These are phyloP conservation scores for Prasinococcaceae sp. DNA, from an alignment of 139 green algal species.

Conservation along the genomic window DNA sequence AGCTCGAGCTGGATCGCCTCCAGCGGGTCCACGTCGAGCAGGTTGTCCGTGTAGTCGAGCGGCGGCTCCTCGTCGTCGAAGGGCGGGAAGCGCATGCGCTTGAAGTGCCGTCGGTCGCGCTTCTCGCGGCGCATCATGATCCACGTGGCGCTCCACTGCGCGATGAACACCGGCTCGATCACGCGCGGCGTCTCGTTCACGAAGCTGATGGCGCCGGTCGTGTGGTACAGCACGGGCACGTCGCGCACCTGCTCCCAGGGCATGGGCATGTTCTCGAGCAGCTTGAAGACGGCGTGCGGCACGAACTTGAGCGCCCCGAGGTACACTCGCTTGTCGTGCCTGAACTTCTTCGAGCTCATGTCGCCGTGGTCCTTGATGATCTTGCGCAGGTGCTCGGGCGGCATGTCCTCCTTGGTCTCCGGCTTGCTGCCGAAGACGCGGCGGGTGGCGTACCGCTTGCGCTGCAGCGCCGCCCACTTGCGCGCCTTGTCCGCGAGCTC, in stretches of 20 bases:
- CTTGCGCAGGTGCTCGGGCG: conserved; percentile 94
- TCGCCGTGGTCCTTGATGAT: conserved; percentile 97
- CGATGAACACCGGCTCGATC: conserved; percentile 93
- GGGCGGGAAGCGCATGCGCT: conserved; percentile 98
- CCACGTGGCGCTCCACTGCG: conserved; percentile 98
- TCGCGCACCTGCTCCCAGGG: conserved; percentile 96
- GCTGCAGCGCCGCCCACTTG: conserved; percentile 87
- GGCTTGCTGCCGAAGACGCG: conserved; percentile 81
- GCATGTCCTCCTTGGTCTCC: conserved; percentile 92
- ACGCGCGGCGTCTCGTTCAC: conserved; percentile 93
- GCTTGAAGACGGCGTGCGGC: conserved; percentile 97
- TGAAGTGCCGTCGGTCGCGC: conserved; percentile 95
- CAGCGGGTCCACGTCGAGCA: conserved; percentile 89
- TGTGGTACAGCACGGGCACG: conserved; percentile 94
- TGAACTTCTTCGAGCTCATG: conserved; percentile 93
- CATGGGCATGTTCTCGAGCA: conserved; percentile 99
- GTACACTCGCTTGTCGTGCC: conserved; percentile 97
- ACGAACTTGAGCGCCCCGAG: conserved; percentile 98
- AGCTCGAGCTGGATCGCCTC: conserved; percentile 96
- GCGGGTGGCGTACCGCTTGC: conserved; percentile 82
- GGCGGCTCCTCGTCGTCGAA: conserved; percentile 99
- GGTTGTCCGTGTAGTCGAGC: conserved; percentile 96
- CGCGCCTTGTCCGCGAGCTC: conserved; percentile 53
- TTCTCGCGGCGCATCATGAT: conserved; percentile 99
- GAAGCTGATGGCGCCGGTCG: conserved; percentile 98